Base-by-base conservation (phyloP, 2,329 filamentous ascomycete species). In the Hymenoscyphus infarciens region DNA sequence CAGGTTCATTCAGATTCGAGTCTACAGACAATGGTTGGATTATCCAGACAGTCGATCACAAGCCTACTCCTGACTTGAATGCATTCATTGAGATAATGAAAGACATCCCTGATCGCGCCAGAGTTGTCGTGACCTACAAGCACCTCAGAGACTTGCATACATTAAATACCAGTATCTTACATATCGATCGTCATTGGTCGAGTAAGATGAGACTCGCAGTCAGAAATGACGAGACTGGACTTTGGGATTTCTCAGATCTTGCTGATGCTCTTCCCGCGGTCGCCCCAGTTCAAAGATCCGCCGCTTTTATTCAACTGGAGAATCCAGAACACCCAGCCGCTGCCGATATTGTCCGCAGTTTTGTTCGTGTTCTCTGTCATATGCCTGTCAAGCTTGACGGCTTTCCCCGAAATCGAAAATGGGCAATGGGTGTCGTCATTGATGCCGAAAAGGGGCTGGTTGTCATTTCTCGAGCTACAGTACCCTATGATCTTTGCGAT, bases 321-420 rank as follows among this genome's bases (percentile, higher is more conserved):
- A 92, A 95, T 69, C 89, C 94, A 64, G 90, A 89, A 63, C 89
- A 97, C 74, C 88, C 92, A 27, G 91, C 91, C 19, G 93, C 95
- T n/a, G 92, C 93, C 2, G 92, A 97, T 68, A 86, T 99, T 66
- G 91, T 99, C 45, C 88, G 91, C 68, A 97, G 93, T 74, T 98
- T 99, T 74, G 94, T 99, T 29, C 89, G 95, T 45, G 90, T 99
- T 61, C 89, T 91, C 67, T 96, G 93, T 71, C 90, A 88, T 27
- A 94, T 99, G 88, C 95, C 95, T 0, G 80, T 99, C 66, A 98
- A 98, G 80, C 83, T 99, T 10, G 95, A 99, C 74, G 95, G 95
- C n/a, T 99, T 97, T 75, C 96, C 95, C 5, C 91, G 95, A 75
- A 92, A 95, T 68, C 85, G 92, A 57, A 95, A 96, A 77, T 95